Percentiles rank a stretch among this genome's conserved stretches.
phyloP scores from a whole-genome alignment of 1,139 yeast genomes.

The Spencermartinsiella ligniputridi region DNA sequence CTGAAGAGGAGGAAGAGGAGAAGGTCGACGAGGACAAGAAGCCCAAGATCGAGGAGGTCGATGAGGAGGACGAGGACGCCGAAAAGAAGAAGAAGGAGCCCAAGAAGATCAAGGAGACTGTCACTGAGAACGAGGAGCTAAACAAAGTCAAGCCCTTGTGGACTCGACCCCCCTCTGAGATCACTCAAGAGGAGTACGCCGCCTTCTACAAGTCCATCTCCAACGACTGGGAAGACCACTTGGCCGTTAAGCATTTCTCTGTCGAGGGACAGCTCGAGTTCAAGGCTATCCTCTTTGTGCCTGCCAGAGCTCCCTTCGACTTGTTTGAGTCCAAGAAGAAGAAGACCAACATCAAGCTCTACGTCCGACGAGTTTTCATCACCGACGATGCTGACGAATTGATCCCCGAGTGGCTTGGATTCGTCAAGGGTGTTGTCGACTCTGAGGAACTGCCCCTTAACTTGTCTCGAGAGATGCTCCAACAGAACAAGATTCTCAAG shows the following conservation, averaged over 20 bases:
- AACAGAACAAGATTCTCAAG: conserved; percentile 99
- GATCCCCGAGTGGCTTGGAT: conserved; percentile 98
- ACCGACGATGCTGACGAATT: conserved; percentile 99
- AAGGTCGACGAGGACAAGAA: conserved; percentile 53
- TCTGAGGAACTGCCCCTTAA: conserved; percentile 99
- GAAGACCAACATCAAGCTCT: conserved; percentile 98
- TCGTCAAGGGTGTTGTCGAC: conserved; percentile 99
- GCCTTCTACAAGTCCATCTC: conserved; percentile 99
- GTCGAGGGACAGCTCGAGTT: conserved; percentile 99
- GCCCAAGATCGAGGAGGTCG: conserved; percentile 62
- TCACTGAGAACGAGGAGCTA: conserved; percentile 90
- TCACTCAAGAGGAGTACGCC: conserved; percentile 97
- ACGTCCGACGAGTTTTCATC: conserved; percentile 99
- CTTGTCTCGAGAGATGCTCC: conserved; percentile 99
- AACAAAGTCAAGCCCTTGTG: conserved; percentile 99
- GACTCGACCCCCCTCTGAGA: conserved; percentile 99
- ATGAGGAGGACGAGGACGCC: conserved; percentile 66
- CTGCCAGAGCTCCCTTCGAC: conserved; percentile 99
- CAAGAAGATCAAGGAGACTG: conserved; percentile 82
- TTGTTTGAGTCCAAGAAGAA: conserved; percentile 96
- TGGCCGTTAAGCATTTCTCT: conserved; percentile 98
- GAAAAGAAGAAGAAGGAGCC: conserved; percentile 61
- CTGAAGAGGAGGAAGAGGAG: conserved; percentile 64
- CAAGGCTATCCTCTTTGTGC: conserved; percentile 95
- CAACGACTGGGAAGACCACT: conserved; percentile 99